These are phyloP conservation scores for Berberis thunbergii DNA, from an alignment of 164 flowering plant species.

Conservation along the genomic window DNA sequence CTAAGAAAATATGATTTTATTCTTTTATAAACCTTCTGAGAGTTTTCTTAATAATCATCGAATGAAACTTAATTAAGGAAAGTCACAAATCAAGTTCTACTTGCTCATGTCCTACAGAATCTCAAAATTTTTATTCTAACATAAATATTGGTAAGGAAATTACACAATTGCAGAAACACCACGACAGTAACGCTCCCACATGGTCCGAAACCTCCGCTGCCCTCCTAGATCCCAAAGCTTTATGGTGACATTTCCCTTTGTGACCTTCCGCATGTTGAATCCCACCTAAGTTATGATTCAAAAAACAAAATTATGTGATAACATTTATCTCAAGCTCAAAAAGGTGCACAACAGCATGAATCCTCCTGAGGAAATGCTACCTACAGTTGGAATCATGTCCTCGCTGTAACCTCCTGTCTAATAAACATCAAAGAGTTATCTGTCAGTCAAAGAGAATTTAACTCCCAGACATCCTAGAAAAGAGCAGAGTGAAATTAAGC, in stretches of 20 bases:
- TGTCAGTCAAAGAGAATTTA: not conserved
- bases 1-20: no score
- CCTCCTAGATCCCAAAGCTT: constrained; percentile 98
- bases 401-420: constrained; percentile 93
- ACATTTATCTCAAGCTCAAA: not conserved
- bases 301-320: not conserved
- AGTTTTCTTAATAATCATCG: no score
- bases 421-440: constrained; percentile 9
- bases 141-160: constrained; percentile 1
- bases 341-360: not conserved
- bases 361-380: constrained; percentile 24
- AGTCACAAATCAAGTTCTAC: not conserved
- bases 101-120: not conserved
- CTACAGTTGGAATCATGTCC: constrained; percentile 94
- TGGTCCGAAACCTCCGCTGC: constrained; percentile 80
- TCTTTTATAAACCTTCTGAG: no score
- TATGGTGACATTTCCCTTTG: constrained; percentile 91
- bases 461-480: not conserved
- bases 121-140: not conserved
- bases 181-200: constrained; percentile 98
- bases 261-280: constrained; percentile 87
- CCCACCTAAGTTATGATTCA: constrained; percentile 47
- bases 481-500: not conserved
- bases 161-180: constrained; percentile 91
- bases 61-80: no score